Conservation (phyloP, 306 rosid genomes). For the Medicago truncatula region MtrunA17r5.0-ANR NC_053043.1:12370501-12371000, state of each 20-base stretch:
- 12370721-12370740: slow-evolving; percentile 14
- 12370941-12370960: not conserved
- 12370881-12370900: not conserved
- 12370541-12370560: not conserved
- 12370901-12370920: not conserved
- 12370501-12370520: too few species aligned
- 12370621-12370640: slow-evolving; percentile 13
- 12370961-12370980: not conserved
- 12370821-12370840: slow-evolving; percentile 3
- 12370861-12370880: not conserved
- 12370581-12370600: slow-evolving; percentile 29
- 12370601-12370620: slow-evolving; percentile 33
- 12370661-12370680: slow-evolving; percentile 5
- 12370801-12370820: not conserved
- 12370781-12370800: slow-evolving; percentile 31
- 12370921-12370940: not conserved
- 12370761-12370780: slow-evolving; percentile 13
- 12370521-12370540: not conserved
- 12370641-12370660: slow-evolving; percentile 12
- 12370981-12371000: not conserved
- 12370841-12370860: not conserved
- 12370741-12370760: slow-evolving; percentile 19
- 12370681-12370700: slow-evolving; percentile 31
- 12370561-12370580: not conserved
- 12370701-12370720: slow-evolving; percentile 35